Conservation (phyloP, 1,284 basidiomycete species). For the Boletus calvinii region DNA sequence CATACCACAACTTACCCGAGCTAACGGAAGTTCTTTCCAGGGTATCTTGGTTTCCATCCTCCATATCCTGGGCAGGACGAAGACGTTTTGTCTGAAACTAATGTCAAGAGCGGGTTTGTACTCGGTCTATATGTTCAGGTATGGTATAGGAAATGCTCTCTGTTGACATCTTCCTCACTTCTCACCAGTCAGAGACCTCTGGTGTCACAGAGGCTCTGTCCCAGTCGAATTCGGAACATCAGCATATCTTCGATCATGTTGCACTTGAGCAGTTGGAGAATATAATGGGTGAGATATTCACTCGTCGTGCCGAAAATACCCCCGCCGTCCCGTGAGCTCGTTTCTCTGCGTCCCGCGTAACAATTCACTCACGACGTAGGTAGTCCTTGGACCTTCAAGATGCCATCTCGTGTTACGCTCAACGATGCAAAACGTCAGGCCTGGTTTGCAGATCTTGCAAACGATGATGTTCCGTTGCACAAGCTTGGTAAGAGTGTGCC, state of each 20-base stretch:
- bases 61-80: conserved; percentile 83
- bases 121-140: conserved; percentile 64
- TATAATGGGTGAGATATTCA: conserved; percentile 78
- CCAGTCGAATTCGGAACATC: conserved; percentile 53
- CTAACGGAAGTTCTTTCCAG: conserved; percentile 39
- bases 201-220: conserved; percentile 56
- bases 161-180: conserved; percentile 24
- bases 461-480: conserved; percentile 83
- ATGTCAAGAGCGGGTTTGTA: conserved; percentile 79
- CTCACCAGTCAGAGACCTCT: conserved; percentile 23
- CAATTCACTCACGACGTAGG: background rate
- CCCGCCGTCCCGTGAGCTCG: conserved; percentile 61
- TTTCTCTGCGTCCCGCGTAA: background rate
- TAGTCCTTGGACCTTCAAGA: conserved; percentile 76
- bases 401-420: conserved; percentile 86
- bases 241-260: conserved; percentile 48
- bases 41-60: conserved; percentile 85
- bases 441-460: conserved; percentile 91
- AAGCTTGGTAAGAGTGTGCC: conserved; percentile 91
- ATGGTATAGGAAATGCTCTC: background rate
- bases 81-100: conserved; percentile 74
- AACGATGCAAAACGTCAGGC: conserved; percentile 86
- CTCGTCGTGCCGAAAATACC: conserved; percentile 55
- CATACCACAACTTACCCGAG: background rate
- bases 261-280: conserved; percentile 71